phyloP scores from a whole-genome alignment of 345 rosid genomes.

The Citrus inodora region DNA sequence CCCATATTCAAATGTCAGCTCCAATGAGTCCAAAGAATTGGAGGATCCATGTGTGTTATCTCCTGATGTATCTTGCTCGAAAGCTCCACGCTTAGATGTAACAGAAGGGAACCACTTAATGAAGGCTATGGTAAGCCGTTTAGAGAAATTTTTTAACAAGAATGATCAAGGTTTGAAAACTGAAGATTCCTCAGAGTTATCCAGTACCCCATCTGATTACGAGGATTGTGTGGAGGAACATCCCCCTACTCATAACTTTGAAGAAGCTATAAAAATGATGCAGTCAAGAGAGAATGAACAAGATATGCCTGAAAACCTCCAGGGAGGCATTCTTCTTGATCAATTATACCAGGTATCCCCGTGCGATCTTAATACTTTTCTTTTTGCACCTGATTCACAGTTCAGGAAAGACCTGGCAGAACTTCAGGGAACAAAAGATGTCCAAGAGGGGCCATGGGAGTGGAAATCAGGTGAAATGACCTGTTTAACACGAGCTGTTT shows the following conservation, averaged over 20 bases:
- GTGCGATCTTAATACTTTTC: constrained; percentile 51
- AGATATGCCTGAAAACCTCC: constrained; percentile 68
- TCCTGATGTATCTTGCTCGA: constrained; percentile 26
- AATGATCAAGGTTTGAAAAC: constrained; percentile 40
- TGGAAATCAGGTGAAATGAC: constrained; percentile 44
- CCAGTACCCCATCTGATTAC: constrained; percentile 49
- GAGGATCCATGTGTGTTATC: constrained; percentile 24
- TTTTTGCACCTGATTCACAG: constrained; percentile 66
- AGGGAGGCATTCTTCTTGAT: constrained; percentile 72
- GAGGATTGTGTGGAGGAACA: constrained; percentile 60
- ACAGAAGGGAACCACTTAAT: constrained; percentile 59
- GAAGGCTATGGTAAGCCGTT: constrained; percentile 43
- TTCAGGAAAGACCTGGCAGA: constrained; percentile 69
- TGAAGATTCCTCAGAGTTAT: constrained; percentile 37
- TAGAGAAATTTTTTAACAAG: constrained; percentile 65
- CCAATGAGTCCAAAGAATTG: constrained; percentile 31
- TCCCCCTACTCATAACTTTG: constrained; percentile 43
- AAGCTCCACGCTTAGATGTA: constrained; percentile 39
- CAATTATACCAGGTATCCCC: constrained; percentile 43
- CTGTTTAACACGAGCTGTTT: constrained; percentile 41
- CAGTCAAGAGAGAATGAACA: constrained; percentile 36
- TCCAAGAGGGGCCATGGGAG: constrained; percentile 73
- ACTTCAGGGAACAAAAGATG: constrained; percentile 56
- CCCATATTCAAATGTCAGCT: constrained; percentile 30
- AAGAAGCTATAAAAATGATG: constrained; percentile 60